phyloP scores from a whole-genome alignment of 1,284 basidiomycete genomes.

The Crepidotus sp. region DNA sequence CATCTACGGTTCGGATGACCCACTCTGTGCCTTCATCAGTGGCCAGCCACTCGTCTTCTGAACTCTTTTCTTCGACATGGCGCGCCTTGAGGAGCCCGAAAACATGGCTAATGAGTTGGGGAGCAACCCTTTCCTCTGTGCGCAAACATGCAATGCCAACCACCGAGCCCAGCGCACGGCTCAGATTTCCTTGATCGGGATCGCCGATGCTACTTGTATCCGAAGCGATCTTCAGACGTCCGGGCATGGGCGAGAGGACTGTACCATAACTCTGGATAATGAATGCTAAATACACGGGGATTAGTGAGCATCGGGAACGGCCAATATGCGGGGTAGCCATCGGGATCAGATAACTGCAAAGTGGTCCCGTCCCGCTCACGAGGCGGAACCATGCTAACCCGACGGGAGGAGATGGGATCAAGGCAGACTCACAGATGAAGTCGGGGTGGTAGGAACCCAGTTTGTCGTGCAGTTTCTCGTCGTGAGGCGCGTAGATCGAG shows the following conservation, averaged over 20 bases:
- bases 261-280: slow-evolving; percentile 91
- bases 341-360: slow-evolving; percentile 14
- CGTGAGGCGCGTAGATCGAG: slow-evolving; percentile 87
- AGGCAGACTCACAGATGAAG: slow-evolving; percentile 62
- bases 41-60: slow-evolving; percentile 80
- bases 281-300: slow-evolving; percentile 49
- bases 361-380: not conserved
- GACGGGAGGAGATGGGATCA: slow-evolving; percentile 19
- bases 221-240: slow-evolving; percentile 33
- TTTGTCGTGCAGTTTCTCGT: slow-evolving; percentile 83
- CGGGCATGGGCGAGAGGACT: slow-evolving; percentile 72
- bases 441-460: slow-evolving; percentile 79
- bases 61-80: slow-evolving; percentile 44
- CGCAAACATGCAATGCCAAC: slow-evolving; percentile 89
- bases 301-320: slow-evolving; percentile 20
- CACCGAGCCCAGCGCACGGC: slow-evolving; percentile 80
- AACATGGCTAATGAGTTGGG: slow-evolving; percentile 87
- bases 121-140: slow-evolving; percentile 81
- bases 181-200: slow-evolving; percentile 72
- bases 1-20: slow-evolving; percentile 84
- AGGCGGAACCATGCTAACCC: slow-evolving; percentile 15
- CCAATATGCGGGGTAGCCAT: slow-evolving; percentile 17
- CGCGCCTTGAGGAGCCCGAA: slow-evolving; percentile 89
- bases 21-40: slow-evolving; percentile 89
- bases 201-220: slow-evolving; percentile 33